These are phyloP conservation scores for Periconia sp. DNA, from an alignment of 2,329 filamentous ascomycete genomes.

Conservation along the genomic window DNA sequence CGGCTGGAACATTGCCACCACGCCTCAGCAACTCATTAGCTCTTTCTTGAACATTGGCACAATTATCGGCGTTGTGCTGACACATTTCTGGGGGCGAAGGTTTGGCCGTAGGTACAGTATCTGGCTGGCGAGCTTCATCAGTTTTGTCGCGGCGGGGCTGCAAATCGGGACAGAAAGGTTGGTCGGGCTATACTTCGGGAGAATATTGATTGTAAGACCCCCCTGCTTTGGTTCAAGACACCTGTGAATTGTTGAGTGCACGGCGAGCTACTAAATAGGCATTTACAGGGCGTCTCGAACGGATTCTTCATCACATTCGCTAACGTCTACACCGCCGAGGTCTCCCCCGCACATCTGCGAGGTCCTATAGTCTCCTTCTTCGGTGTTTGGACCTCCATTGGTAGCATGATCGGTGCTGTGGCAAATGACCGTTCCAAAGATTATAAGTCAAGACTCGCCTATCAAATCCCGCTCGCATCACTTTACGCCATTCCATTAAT, in stretches of 20 bases:
- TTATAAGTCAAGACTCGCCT: constrained; percentile 19
- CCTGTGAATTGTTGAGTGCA: neutral
- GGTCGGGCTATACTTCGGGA: constrained; percentile 48
- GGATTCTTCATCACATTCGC: constrained; percentile 60
- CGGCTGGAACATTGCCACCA: constrained; percentile 11
- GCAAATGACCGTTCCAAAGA: constrained; percentile 48
- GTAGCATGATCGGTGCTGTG: constrained; percentile 53
- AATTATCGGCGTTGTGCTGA: constrained; percentile 55
- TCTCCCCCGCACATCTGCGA: constrained; percentile 28
- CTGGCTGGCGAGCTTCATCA: constrained; percentile 54
- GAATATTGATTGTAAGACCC: constrained; percentile 30
- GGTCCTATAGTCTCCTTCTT: constrained; percentile 50
- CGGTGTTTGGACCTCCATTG: constrained; percentile 56
- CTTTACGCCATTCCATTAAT: constrained; percentile 58
- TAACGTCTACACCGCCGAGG: constrained; percentile 55
- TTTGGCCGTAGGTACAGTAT: constrained; percentile 55
- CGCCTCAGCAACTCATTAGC: constrained; percentile 54
- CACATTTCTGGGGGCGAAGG: constrained; percentile 53
- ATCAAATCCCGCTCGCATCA: constrained; percentile 55
- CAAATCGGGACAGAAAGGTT: constrained; percentile 14
- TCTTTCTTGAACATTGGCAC: constrained; percentile 58
- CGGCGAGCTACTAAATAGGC: neutral
- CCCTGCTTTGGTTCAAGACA: too few species aligned
- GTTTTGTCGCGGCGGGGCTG: constrained; percentile 40
- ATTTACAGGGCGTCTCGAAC: constrained; percentile 19